A percentile compares a stretch with the other conserved stretches of the same genome.
Conservation (phyloP, 1,139 yeast species). For the Diutina catenulata region DNA sequence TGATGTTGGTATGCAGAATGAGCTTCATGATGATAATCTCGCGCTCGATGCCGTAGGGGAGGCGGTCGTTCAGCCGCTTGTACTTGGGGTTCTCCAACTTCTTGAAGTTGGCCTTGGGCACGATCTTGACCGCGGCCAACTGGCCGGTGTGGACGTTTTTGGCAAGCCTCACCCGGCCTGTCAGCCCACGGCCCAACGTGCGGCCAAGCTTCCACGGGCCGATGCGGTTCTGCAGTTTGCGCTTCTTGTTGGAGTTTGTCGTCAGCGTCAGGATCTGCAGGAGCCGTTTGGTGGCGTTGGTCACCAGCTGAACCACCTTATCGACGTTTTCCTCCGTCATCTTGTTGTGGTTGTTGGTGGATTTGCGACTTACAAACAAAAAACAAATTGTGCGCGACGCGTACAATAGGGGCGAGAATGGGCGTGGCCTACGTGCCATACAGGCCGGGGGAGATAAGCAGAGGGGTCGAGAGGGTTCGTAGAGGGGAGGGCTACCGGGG, state of each 20-base stretch:
- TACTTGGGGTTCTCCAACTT: slow-evolving; percentile 45
- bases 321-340: slow-evolving; percentile 20
- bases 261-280: slow-evolving; percentile 54
- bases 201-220: slow-evolving; percentile 98
- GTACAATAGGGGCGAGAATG: too few species aligned
- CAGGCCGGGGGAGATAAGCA: too few species aligned
- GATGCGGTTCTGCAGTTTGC: slow-evolving; percentile 57
- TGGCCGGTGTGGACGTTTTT: slow-evolving; percentile 76
- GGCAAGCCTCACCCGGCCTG: slow-evolving; percentile 89
- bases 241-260: slow-evolving; percentile 33
- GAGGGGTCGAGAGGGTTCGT: too few species aligned
- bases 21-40: slow-evolving; percentile 91
- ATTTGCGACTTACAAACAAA: too few species aligned
- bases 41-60: slow-evolving; percentile 91
- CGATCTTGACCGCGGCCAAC: slow-evolving; percentile 93
- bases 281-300: slow-evolving; percentile 51
- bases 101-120: slow-evolving; percentile 63
- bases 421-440: too few species aligned
- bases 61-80: slow-evolving; percentile 36
- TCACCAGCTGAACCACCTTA: slow-evolving; percentile 40
- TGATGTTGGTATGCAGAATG: slow-evolving; percentile 83
- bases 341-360: too few species aligned
- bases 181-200: slow-evolving; percentile 89
- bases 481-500: too few species aligned
- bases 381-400: too few species aligned